Evolutionary conservation across 768 basidiomycete genomes (phyloP).

Genomic region (Tylopilus intermedius): DNA sequence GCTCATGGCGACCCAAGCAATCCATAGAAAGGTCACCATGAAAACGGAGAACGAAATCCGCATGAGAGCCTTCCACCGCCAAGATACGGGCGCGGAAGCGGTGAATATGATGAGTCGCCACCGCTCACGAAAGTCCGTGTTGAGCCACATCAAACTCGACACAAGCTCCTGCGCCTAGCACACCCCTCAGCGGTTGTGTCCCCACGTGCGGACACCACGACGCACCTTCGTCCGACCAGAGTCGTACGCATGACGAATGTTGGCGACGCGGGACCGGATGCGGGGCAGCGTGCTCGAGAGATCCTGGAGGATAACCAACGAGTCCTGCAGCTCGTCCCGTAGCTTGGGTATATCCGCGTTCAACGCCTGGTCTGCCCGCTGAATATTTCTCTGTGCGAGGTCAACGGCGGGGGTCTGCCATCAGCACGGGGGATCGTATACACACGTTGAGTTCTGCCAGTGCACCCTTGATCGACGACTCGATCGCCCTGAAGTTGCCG

Average conservation of each 20-base stretch:
- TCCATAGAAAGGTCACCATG: constrained; percentile 54
- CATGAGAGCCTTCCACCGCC: constrained; percentile 63
- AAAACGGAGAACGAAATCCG: constrained; percentile 54
- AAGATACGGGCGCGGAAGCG: constrained; percentile 63
- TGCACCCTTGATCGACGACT: constrained; percentile 63
- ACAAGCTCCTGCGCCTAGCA: constrained; percentile 60
- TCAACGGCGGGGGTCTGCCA: background rate
- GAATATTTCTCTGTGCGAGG: constrained; percentile 45
- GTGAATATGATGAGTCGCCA: constrained; percentile 75
- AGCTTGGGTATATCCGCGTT: constrained; percentile 60
- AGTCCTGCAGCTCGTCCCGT: constrained; percentile 54
- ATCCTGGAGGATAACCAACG: constrained; percentile 51
- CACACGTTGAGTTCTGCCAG: constrained; percentile 55
- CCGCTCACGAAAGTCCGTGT: constrained; percentile 73
- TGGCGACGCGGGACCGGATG: constrained; percentile 55
- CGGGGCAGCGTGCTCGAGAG: constrained; percentile 57
- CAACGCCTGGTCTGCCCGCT: constrained; percentile 55
- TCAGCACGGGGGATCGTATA: background rate
- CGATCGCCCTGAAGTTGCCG: constrained; percentile 71
- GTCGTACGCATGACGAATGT: constrained; percentile 64
- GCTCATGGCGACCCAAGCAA: constrained; percentile 54
- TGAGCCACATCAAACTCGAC: constrained; percentile 66
- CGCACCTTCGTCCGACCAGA: constrained; percentile 64
- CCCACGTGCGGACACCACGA: constrained; percentile 1
- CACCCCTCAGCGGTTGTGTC: background rate